phyloP scores from a whole-genome alignment of 208 protist species.

The Trypanosoma theileri region DNA sequence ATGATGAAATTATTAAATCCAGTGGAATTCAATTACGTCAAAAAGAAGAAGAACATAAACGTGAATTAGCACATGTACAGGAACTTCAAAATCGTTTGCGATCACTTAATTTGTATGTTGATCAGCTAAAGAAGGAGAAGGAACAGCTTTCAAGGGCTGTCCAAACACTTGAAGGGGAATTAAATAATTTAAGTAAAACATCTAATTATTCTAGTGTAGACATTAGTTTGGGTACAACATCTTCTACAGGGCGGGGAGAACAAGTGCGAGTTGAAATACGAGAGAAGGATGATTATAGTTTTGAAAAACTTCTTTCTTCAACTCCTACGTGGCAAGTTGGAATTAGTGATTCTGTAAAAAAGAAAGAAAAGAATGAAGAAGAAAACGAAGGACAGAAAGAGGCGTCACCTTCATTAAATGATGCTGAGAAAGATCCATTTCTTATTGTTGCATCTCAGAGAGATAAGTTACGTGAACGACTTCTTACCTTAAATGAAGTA shows the following conservation, averaged over 20 bases:
- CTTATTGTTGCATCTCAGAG: conserved; percentile 20
- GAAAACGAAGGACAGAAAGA: not conserved
- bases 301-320: conserved; percentile 18
- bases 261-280: not conserved
- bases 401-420: not conserved
- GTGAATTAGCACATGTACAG: not conserved
- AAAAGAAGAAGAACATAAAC: not conserved
- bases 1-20: not conserved
- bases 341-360: not conserved
- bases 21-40: not conserved
- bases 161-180: conserved; percentile 5
- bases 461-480: conserved; percentile 20
- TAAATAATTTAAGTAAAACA: not conserved
- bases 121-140: conserved; percentile 9
- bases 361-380: not conserved
- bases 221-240: no score
- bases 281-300: conserved; percentile 11
- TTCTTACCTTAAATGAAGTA: conserved; percentile 18
- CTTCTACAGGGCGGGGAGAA: not conserved
- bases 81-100: conserved; percentile 10
- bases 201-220: no score
- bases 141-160: conserved; percentile 6
- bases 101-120: conserved; percentile 4
- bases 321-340: not conserved
- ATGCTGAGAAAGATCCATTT: conserved; percentile 19